phyloP scores from a whole-genome alignment of 164 flowering plant genomes.

The Kingdonia uniflora region DNA sequence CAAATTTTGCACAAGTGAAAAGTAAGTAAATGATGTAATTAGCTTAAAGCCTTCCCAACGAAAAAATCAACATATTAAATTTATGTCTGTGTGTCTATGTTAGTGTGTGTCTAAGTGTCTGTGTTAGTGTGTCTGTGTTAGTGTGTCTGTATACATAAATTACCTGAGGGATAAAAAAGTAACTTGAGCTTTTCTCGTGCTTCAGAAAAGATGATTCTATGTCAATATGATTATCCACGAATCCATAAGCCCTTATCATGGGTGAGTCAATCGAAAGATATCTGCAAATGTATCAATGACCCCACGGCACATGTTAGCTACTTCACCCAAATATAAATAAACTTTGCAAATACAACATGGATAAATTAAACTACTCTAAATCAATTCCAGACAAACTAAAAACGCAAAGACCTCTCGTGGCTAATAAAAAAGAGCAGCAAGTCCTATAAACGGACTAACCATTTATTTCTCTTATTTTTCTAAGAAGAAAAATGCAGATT shows the following conservation, averaged over 20 bases:
- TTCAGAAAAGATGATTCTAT: slow-evolving; percentile 25
- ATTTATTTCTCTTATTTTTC: too few species aligned
- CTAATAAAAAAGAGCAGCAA: too few species aligned
- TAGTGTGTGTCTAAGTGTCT: too few species aligned
- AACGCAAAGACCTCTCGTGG: too few species aligned
- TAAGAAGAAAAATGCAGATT: too few species aligned
- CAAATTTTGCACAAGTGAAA: too few species aligned
- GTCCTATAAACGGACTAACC: too few species aligned
- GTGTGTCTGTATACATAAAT: neutral
- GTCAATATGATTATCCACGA: slow-evolving; percentile 37
- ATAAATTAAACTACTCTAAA: neutral
- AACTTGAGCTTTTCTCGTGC: slow-evolving; percentile 45
- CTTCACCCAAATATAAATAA: slow-evolving; percentile 1
- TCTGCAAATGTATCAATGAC: slow-evolving; percentile 38
- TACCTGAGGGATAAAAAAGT: slow-evolving; percentile 80
- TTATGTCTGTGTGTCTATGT: too few species aligned
- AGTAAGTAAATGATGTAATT: too few species aligned
- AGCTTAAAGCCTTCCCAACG: too few species aligned
- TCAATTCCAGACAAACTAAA: neutral
- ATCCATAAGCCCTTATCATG: slow-evolving; percentile 54
- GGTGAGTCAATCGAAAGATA: slow-evolving; percentile 53
- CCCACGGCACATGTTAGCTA: slow-evolving; percentile 6
- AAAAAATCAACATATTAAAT: too few species aligned
- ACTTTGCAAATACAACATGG: slow-evolving; percentile 1
- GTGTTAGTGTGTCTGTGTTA: too few species aligned